phyloP scores from a whole-genome alignment of 75 land plant species.

The Selaginella moellendorffii region DNA sequence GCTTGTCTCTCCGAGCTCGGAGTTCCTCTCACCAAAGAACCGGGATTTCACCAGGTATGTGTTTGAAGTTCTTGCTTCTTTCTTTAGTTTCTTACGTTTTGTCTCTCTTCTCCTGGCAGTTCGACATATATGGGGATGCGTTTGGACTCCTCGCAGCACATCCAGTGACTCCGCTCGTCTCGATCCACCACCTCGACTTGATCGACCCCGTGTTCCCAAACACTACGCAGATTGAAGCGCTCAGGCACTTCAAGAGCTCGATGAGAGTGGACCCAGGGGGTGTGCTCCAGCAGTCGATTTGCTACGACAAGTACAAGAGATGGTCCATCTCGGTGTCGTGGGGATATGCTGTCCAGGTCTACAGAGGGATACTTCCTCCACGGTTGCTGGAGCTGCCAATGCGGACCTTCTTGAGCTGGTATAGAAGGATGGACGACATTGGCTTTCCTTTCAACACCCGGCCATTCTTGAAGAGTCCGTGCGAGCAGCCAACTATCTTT shows the following conservation, averaged over 20 bases:
- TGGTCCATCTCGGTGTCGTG: constrained; percentile 66
- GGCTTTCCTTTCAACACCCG: constrained; percentile 28
- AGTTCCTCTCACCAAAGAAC: constrained; percentile 35
- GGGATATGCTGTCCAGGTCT: constrained; percentile 71
- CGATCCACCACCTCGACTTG: constrained; percentile 69
- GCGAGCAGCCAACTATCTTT: constrained; percentile 21
- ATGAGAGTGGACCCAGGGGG: constrained; percentile 39
- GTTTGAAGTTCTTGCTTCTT: not conserved
- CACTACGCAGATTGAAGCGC: constrained; percentile 20
- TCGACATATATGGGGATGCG: constrained; percentile 58
- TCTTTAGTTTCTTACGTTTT: too few relatives aligned
- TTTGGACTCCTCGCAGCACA: constrained; percentile 67
- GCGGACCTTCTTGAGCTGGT: constrained; percentile 25
- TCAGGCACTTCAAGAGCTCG: constrained; percentile 43
- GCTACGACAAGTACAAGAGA: constrained; percentile 41
- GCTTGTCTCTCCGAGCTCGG: constrained; percentile 47
- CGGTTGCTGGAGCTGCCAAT: constrained; percentile 21
- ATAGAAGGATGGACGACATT: constrained; percentile 9
- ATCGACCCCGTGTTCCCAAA: constrained; percentile 58
- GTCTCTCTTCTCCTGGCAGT: too few relatives aligned
- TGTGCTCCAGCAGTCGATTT: constrained; percentile 62
- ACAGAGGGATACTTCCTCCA: constrained; percentile 30
- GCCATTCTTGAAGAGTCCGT: constrained; percentile 10
- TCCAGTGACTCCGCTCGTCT: constrained; percentile 56
- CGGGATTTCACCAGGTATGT: constrained; percentile 56